Conservation (phyloP, 2,329 filamentous ascomycete genomes). For the Sclerotinia spermophila region DNA sequence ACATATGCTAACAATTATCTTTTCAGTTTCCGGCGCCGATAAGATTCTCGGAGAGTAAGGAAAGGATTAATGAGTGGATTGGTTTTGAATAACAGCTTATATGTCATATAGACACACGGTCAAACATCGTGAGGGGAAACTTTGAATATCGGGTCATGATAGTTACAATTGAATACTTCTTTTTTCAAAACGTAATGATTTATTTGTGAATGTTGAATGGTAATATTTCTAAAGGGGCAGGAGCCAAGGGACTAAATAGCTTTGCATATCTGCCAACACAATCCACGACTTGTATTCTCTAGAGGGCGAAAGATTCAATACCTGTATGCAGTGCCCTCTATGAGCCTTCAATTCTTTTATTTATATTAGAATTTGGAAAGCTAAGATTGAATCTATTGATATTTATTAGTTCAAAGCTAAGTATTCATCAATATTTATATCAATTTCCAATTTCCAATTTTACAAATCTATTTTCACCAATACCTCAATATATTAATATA, state of each 20-base stretch:
- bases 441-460: no score
- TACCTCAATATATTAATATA: no score
- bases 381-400: no score
- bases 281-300: not conserved
- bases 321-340: no score
- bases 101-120: not conserved
- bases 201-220: not conserved
- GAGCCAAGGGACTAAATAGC: no score
- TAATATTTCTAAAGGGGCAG: not conserved
- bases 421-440: no score
- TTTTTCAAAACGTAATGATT: not conserved
- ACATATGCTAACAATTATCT: not conserved
- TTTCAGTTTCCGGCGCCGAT: slow-evolving; percentile 38
- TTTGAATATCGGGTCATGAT: not conserved
- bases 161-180: slow-evolving; percentile 7
- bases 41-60: slow-evolving; percentile 30
- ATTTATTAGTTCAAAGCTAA: no score
- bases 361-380: no score
- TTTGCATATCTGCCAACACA: not conserved
- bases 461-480: no score
- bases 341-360: no score
- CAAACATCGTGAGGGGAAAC: slow-evolving; percentile 1
- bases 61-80: not conserved
- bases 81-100: slow-evolving; percentile 9
- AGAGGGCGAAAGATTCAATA: no score